Evolutionary conservation across 163 green algal species (phyloP).

Genomic region (Chloromonas sp.): DNA sequence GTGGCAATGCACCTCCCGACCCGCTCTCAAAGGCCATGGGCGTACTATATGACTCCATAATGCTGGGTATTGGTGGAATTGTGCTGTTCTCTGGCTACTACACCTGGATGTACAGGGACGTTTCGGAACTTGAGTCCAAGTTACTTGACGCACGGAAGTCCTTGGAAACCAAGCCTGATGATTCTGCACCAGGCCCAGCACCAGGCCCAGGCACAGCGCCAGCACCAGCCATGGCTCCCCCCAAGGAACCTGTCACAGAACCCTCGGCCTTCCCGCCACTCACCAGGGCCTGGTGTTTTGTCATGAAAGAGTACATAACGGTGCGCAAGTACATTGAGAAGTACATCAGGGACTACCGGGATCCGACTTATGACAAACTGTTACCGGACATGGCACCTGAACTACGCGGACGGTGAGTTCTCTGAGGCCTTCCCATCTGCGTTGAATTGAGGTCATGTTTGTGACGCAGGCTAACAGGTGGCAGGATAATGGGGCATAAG

Average conservation of each 20-base stretch:
- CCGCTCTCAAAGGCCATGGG: neutral
- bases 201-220: neutral
- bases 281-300: constrained; percentile 35
- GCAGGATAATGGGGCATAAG: neutral
- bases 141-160: constrained; percentile 26
- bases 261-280: constrained; percentile 3
- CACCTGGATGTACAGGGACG: constrained; percentile 45
- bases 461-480: neutral
- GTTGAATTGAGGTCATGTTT: neutral
- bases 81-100: constrained; percentile 53
- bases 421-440: neutral
- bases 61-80: constrained; percentile 2
- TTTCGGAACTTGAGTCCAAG: constrained; percentile 43
- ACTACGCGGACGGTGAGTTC: constrained; percentile 20
- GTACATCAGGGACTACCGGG: constrained; percentile 60
- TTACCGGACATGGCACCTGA: constrained; percentile 80
- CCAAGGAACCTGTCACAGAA: constrained; percentile 4
- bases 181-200: neutral
- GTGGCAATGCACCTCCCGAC: constrained; percentile 8
- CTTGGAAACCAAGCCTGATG: constrained; percentile 25
- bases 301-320: constrained; percentile 55
- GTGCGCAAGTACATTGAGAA: constrained; percentile 45
- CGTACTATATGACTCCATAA: constrained; percentile 4
- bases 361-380: constrained; percentile 85
- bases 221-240: neutral